phyloP scores from a whole-genome alignment of 768 basidiomycete genomes.

The Collybia sp. region DNA sequence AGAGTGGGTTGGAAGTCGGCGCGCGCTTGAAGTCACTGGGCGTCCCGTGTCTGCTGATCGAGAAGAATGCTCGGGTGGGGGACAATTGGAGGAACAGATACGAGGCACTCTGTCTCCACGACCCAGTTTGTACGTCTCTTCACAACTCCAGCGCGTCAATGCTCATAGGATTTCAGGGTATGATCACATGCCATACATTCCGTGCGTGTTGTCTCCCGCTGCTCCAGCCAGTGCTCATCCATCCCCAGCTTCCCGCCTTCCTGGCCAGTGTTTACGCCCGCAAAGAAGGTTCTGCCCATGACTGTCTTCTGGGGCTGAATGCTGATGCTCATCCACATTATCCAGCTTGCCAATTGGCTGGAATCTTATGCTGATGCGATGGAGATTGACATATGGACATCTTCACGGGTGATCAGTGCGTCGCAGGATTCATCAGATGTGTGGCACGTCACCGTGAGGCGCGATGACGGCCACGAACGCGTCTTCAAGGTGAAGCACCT shows the following conservation, averaged over 20 bases:
- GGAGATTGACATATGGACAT: slow-evolving; percentile 49
- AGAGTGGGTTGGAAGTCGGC: slow-evolving; percentile 56
- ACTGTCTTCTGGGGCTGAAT: not conserved
- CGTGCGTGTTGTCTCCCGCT: slow-evolving; percentile 23
- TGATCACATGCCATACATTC: slow-evolving; percentile 43
- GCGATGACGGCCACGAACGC: not conserved
- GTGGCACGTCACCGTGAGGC: slow-evolving; percentile 1
- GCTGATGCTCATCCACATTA: slow-evolving; percentile 33
- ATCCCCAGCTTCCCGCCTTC: slow-evolving; percentile 42
- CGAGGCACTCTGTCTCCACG: slow-evolving; percentile 51
- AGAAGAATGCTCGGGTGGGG: slow-evolving; percentile 48
- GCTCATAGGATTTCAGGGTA: slow-evolving; percentile 16
- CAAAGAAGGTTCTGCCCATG: slow-evolving; percentile 31
- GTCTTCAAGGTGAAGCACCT: slow-evolving; percentile 1
- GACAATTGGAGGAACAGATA: slow-evolving; percentile 64
- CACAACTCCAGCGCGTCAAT: slow-evolving; percentile 3
- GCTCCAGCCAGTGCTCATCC: not conserved
- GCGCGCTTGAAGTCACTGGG: slow-evolving; percentile 56
- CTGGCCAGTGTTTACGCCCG: slow-evolving; percentile 57
- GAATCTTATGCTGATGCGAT: slow-evolving; percentile 17
- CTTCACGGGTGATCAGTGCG: slow-evolving; percentile 4
- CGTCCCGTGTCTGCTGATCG: slow-evolving; percentile 50
- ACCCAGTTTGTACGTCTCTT: slow-evolving; percentile 37
- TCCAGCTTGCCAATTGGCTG: slow-evolving; percentile 60
- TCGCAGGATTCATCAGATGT: not conserved